A percentile compares a stretch with the other conserved stretches of the same genome.
These are phyloP conservation scores for Diaporthe velutina DNA, from an alignment of 2,329 filamentous ascomycete species.

Conservation along the genomic window DNA sequence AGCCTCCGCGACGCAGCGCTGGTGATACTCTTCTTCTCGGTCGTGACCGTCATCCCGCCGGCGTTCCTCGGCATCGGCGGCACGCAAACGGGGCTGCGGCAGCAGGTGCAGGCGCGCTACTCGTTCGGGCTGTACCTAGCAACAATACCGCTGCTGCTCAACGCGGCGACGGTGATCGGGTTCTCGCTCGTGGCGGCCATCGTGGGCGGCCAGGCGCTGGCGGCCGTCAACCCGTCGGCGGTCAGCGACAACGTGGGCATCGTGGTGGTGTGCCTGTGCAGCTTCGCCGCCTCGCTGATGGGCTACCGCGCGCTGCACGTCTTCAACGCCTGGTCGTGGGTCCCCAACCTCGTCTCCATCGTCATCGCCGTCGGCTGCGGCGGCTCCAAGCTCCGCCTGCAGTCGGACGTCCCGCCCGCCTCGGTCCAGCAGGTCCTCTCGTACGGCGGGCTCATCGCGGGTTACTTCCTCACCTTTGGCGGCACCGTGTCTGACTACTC, in stretches of 20 bases:
- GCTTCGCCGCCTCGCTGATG: conserved; percentile 66
- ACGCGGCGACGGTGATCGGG: conserved; percentile 68
- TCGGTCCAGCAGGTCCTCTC: conserved; percentile 55
- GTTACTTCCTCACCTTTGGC: conserved; percentile 65
- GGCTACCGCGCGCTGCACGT: conserved; percentile 67
- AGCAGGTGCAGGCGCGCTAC: conserved; percentile 72
- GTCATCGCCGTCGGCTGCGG: conserved; percentile 66
- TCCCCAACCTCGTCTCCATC: conserved; percentile 65
- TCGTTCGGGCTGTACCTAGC: conserved; percentile 68
- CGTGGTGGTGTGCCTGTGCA: conserved; percentile 65
- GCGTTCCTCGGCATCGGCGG: conserved; percentile 69
- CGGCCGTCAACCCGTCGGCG: conserved; percentile 58
- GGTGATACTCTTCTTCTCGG: conserved; percentile 70
- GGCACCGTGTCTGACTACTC: conserved; percentile 69
- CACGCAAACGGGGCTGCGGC: conserved; percentile 68
- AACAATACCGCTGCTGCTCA: conserved; percentile 64
- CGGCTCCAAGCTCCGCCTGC: conserved; percentile 61
- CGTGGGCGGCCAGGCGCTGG: conserved; percentile 66
- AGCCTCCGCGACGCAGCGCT: conserved; percentile 67
- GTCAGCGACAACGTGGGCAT: conserved; percentile 69
- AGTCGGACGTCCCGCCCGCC: conserved; percentile 55
- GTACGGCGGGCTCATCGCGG: conserved; percentile 62
- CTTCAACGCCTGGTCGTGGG: conserved; percentile 69
- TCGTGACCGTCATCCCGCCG: conserved; percentile 65
- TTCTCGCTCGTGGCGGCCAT: conserved; percentile 70